Conservation (phyloP, 208 protist species). For the Spongospora subterranea region DNA sequence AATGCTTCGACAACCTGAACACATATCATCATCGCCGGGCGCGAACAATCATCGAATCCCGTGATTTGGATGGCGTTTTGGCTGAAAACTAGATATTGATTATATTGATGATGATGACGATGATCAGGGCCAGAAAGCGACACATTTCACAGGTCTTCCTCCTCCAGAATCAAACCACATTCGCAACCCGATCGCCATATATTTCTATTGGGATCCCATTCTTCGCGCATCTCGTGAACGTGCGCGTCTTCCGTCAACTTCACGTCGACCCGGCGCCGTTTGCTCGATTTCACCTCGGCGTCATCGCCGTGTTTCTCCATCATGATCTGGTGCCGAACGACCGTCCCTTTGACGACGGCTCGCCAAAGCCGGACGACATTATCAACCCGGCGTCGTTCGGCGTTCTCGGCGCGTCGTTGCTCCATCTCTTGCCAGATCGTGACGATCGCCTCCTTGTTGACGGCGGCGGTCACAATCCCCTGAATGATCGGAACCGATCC, state of each 20-base stretch:
- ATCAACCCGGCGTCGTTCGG: neutral
- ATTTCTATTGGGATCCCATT: neutral
- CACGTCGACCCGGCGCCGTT: neutral
- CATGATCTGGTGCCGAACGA: conserved; percentile 8
- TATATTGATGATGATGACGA: neutral
- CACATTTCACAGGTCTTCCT: conserved; percentile 5
- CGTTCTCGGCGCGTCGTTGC: neutral
- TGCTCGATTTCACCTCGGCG: neutral
- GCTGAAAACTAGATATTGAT: neutral
- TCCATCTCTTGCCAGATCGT: conserved; percentile 20
- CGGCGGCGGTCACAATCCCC: neutral
- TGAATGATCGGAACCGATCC: conserved; percentile 41
- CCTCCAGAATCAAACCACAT: conserved; percentile 10
- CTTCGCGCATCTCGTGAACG: neutral
- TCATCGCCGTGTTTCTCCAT: conserved; percentile 45
- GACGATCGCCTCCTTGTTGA: neutral
- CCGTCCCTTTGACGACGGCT: neutral
- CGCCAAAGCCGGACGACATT: neutral
- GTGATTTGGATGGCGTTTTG: neutral
- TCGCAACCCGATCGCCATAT: neutral
- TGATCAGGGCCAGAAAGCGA: neutral
- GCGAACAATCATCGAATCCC: neutral
- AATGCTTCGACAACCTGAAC: neutral
- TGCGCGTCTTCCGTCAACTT: neutral
- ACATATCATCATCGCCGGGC: neutral